These are phyloP conservation scores for Hymenoscyphus albidus DNA, from an alignment of 2,329 filamentous ascomycete genomes.

Conservation along the genomic window DNA sequence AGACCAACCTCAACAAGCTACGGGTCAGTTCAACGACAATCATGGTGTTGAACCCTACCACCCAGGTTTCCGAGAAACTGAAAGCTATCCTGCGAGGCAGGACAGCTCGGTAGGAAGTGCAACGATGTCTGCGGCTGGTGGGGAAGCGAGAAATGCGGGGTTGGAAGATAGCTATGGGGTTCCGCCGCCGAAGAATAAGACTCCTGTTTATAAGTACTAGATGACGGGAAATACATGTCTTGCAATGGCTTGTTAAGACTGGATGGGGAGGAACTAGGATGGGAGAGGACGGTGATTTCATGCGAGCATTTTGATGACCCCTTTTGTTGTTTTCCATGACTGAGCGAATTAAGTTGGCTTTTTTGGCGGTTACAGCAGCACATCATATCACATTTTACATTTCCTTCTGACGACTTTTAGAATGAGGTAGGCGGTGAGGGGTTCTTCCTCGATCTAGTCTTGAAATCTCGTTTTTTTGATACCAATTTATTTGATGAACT, in stretches of 20 bases:
- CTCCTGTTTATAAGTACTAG: conserved; percentile 4
- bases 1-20: conserved; percentile 22
- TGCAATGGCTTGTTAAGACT: background rate
- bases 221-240: background rate
- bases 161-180: background rate
- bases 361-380: background rate
- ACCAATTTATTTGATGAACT: background rate
- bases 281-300: background rate
- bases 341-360: background rate
- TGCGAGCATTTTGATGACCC: background rate
- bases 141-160: background rate
- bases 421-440: background rate
- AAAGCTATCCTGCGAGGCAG: conserved; percentile 29
- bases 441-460: background rate
- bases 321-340: background rate
- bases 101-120: conserved; percentile 24
- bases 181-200: background rate
- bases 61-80: conserved; percentile 32
- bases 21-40: conserved; percentile 31
- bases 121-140: conserved; percentile 27
- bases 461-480: background rate
- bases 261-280: background rate
- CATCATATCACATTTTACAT: background rate
- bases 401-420: background rate
- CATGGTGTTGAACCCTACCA: conserved; percentile 36